Conservation (phyloP, 2,329 filamentous ascomycete species). For the Plenodomus tracheiphilus region DNA sequence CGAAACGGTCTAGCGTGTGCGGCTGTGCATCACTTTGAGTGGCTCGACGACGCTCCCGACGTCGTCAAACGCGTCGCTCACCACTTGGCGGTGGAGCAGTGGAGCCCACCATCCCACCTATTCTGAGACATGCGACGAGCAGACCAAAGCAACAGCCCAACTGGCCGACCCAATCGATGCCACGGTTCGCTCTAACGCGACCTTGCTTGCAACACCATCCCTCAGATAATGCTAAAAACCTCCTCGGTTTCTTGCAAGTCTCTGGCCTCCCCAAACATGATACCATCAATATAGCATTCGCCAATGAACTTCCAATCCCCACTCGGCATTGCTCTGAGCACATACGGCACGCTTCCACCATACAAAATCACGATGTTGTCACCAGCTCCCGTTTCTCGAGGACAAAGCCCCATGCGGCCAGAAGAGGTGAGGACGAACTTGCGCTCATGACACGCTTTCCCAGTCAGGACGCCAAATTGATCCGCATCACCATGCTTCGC, state of each 20-base stretch:
- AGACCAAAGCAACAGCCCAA: too few species aligned
- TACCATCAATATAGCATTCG: slow-evolving; percentile 13
- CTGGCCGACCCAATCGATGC: too few species aligned
- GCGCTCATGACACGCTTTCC: slow-evolving; percentile 15
- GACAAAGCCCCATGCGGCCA: slow-evolving; percentile 9
- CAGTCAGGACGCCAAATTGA: slow-evolving; percentile 11
- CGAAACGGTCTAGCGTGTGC: slow-evolving; percentile 2
- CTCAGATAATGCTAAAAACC: slow-evolving; percentile 6
- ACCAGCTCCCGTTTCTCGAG: neutral
- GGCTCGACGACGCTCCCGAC: neutral
- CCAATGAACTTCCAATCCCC: slow-evolving; percentile 10
- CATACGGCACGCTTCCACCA: slow-evolving; percentile 14
- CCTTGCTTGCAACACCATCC: neutral
- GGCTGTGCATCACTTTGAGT: neutral
- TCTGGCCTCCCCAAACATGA: slow-evolving; percentile 15
- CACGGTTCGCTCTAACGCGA: neutral
- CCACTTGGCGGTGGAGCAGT: too few species aligned
- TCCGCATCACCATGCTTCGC: slow-evolving; percentile 7
- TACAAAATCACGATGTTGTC: slow-evolving; percentile 9
- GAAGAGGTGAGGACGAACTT: slow-evolving; percentile 7
- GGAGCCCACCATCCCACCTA: too few species aligned
- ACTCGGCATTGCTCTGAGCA: slow-evolving; percentile 1
- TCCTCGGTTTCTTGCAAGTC: slow-evolving; percentile 1
- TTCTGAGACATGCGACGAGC: too few species aligned
- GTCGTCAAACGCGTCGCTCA: too few species aligned